A percentile compares a stretch with the other conserved stretches of the same genome.
Evolutionary conservation across 164 flowering plant genomes (phyloP).

Genomic region (Magnolia officinalis): DNA sequence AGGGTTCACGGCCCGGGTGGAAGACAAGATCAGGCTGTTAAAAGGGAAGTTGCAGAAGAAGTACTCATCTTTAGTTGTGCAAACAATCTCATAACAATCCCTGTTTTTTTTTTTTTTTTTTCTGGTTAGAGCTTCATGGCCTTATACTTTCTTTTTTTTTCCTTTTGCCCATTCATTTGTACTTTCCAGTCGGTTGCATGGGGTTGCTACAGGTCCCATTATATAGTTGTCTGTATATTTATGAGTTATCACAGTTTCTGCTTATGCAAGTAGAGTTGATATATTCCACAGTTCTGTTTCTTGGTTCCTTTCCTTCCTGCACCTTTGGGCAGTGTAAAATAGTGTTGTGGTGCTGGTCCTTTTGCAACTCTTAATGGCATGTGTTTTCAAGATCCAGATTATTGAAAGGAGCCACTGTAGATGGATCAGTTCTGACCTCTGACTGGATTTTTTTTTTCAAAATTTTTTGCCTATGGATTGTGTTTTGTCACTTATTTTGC

Average conservation of each 20-base stretch:
- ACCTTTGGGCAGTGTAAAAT: no score
- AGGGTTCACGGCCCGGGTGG: slow-evolving; percentile 93
- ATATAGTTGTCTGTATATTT: neutral
- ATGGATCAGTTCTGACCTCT: no score
- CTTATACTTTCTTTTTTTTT: slow-evolving; percentile 1
- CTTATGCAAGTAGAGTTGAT: neutral
- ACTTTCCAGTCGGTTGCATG: slow-evolving; percentile 8
- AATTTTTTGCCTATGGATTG: no score
- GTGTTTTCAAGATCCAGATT: no score
- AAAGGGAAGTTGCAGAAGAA: slow-evolving; percentile 69
- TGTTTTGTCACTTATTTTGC: no score
- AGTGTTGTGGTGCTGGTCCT: no score
- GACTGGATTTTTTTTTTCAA: no score
- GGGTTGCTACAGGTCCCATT: slow-evolving; percentile 19
- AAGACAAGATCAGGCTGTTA: slow-evolving; percentile 82
- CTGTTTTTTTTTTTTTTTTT: slow-evolving; percentile 5
- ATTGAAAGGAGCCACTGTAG: no score
- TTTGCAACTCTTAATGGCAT: no score
- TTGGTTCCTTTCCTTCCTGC: no score
- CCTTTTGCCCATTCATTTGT: slow-evolving; percentile 1
- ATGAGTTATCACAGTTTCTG: neutral
- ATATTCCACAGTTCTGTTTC: neutral
- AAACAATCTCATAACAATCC: slow-evolving; percentile 19
- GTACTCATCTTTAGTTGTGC: slow-evolving; percentile 22
- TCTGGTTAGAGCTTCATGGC: neutral